A percentile compares a stretch with the other conserved stretches of the same genome.
Evolutionary conservation across 768 basidiomycete species (phyloP).

Genomic region (Nidularia pulvinata): DNA sequence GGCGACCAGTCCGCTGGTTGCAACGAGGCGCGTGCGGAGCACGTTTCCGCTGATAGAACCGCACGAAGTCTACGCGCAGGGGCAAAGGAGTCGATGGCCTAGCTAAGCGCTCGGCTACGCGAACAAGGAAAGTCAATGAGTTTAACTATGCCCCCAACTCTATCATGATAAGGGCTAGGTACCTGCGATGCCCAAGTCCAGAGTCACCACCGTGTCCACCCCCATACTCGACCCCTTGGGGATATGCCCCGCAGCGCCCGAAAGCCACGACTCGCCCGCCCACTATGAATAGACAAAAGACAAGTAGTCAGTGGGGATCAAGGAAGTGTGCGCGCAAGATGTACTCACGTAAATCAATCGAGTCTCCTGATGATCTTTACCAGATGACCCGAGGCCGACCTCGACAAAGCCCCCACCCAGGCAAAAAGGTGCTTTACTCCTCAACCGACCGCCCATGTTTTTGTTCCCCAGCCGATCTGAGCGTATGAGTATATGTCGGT

Average conservation of each 20-base stretch:
- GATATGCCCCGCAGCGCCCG: not conserved
- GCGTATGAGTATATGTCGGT: conserved; percentile 3
- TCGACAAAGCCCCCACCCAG: conserved; percentile 16
- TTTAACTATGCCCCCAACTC: not conserved
- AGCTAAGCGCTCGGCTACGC: not conserved
- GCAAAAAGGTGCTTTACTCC: conserved; percentile 9
- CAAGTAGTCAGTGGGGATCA: not conserved
- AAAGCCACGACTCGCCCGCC: not conserved
- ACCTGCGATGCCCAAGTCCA: not conserved
- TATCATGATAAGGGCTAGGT: not conserved
- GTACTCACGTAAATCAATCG: not conserved
- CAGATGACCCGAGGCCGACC: conserved; percentile 2
- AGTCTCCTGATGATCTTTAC: not conserved
- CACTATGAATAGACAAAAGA: not conserved
- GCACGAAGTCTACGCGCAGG: conserved; percentile 10
- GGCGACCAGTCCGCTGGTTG: not conserved
- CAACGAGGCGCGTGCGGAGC: not conserved
- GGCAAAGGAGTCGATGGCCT: not conserved
- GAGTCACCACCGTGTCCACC: not conserved
- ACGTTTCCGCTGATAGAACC: conserved; percentile 8
- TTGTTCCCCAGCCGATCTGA: not conserved
- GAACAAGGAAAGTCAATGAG: not conserved
- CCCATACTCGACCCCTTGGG: not conserved
- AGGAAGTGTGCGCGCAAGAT: not conserved
- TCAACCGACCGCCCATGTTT: conserved; percentile 5